Base-by-base conservation (phyloP, 176 grass and related monocot genomes). In the Cocos nucifera region DNA sequence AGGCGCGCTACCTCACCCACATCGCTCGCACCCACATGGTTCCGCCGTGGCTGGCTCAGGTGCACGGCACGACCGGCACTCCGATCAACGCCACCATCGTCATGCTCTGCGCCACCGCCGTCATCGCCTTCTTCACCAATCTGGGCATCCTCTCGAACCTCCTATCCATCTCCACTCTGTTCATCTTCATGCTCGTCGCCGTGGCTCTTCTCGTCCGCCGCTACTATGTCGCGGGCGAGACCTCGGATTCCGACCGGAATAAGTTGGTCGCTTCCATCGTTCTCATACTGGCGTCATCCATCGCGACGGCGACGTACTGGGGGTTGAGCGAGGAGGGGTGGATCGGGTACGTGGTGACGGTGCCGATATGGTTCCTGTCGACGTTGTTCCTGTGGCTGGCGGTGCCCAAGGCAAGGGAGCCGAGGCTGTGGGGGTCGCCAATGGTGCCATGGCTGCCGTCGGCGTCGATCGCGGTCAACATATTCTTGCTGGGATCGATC, bases 401-500 rank as follows among this genome's bases (percentile, higher is more conserved):
- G 50, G 70, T 84, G 22, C 81, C 81, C 7, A 30, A 65, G 81
- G 81, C 82, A 22, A 73, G 81, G 21, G 22, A 65, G 4, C 82
- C 86, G 2, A 71, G 48, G 79, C 54, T 71, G 22, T 82, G 79
- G 79, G 79, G 79, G 15, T 70, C 74, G 51, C 70, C 70, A 17
- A 20, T 74, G 50, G 78, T 81, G 19, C 78, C 72, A 1, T 82
- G 79, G 79, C 69, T 82, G 5, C 79, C 79, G 53, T 82, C 72
- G 16, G 26, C 28, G 44, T 82, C 79, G 8, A 76, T 82, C 50
- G 64, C 78, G 67, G 79, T 98, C 54, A 98, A 92, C 63, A 44
- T 98, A 12, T 98, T 98, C 76, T 71, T 98, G 57, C 78, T 98
- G 4, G 93, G 93, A 0, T 98, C 93, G 63, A 98, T 98, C 67